Evolutionary conservation across 169 alveolate species (phyloP).

Genomic region (Eimeria tenella): DNA sequence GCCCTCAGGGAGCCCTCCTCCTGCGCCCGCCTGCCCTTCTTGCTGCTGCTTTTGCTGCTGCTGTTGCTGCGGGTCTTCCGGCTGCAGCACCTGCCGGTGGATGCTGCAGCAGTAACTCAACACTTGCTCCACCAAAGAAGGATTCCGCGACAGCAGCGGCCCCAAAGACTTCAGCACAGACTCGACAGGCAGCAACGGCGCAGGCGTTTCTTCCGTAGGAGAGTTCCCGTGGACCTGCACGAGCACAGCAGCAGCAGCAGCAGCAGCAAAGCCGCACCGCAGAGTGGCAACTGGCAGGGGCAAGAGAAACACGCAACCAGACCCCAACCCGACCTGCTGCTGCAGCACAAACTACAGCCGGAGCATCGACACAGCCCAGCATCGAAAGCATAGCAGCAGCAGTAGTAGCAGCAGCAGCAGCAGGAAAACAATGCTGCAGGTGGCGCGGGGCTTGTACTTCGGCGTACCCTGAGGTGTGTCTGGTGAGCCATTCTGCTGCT

Average conservation of each 20-base stretch:
- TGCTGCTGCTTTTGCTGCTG: neutral
- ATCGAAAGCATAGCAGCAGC: neutral
- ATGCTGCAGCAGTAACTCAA: constrained; percentile 66
- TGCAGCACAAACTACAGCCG: neutral
- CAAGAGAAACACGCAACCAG: neutral
- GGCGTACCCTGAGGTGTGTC: constrained; percentile 23
- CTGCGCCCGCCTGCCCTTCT: neutral
- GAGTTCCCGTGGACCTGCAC: constrained; percentile 77
- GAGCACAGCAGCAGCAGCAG: constrained; percentile 14
- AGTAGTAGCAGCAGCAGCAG: constrained; percentile 31
- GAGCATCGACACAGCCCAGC: neutral
- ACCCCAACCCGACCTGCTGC: neutral
- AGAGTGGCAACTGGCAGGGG: neutral
- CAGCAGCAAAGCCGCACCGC: neutral
- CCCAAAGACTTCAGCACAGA: constrained; percentile 32
- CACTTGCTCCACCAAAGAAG: constrained; percentile 71
- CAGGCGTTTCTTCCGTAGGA: constrained; percentile 33
- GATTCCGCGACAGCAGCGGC: constrained; percentile 66
- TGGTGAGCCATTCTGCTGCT: constrained; percentile 25
- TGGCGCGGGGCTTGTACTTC: neutral
- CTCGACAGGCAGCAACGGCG: constrained; percentile 73
- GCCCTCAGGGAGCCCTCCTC: neutral
- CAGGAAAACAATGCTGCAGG: neutral
- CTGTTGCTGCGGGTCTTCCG: constrained; percentile 18
- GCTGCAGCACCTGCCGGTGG: constrained; percentile 56